These are phyloP conservation scores for Psilocybe cubensis DNA, from an alignment of 768 basidiomycete genomes.

Conservation along the genomic window DNA sequence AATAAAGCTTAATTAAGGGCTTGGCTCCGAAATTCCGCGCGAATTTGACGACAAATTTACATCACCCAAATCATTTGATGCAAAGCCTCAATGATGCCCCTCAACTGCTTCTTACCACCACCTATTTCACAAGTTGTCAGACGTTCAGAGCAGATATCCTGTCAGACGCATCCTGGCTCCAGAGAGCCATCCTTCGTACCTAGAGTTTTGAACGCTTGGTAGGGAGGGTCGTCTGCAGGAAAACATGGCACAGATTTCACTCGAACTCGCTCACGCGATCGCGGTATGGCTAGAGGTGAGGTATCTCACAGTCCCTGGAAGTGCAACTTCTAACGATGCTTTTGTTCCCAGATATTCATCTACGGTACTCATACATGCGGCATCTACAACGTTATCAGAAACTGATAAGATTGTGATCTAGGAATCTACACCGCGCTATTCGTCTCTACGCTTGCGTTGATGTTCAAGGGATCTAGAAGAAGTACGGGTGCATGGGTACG, in stretches of 20 bases:
- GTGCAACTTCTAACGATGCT: background rate
- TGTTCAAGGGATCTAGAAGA: background rate
- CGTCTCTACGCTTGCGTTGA: background rate
- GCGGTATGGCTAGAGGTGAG: background rate
- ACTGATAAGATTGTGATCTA: too few species aligned
- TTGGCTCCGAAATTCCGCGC: background rate
- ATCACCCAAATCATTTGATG: background rate
- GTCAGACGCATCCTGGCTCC: background rate
- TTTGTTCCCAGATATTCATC: background rate
- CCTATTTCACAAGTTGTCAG: too few species aligned
- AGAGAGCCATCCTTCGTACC: background rate
- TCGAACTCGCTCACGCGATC: background rate
- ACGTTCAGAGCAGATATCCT: background rate
- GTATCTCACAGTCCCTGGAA: background rate
- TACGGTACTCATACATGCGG: too few species aligned
- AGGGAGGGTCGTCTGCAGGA: background rate
- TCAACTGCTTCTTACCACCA: too few species aligned
- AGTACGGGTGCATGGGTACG: background rate
- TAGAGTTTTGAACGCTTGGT: background rate
- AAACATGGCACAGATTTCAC: background rate
- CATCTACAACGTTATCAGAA: too few species aligned
- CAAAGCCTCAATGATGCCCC: too few species aligned
- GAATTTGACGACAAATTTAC: background rate
- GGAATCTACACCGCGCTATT: background rate
- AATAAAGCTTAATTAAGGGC: background rate